Evolutionary conservation across 768 basidiomycete genomes (phyloP).

Genomic region (Auricularia cornea): DNA sequence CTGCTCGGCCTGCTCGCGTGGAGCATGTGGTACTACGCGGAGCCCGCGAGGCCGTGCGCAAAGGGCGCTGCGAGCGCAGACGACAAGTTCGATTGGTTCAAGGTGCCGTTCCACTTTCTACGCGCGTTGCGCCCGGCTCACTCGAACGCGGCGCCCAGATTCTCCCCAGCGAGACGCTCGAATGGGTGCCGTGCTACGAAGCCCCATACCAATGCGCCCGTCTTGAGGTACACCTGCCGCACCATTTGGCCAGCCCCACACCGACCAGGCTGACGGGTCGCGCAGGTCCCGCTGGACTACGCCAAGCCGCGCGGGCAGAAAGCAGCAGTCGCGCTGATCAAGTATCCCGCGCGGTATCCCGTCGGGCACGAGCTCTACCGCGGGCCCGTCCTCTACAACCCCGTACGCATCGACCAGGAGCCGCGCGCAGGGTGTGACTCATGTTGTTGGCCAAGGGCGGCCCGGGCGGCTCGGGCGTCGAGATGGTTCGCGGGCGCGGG

Average conservation of each 20-base stretch:
- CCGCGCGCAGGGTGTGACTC: not conserved
- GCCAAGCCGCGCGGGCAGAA: constrained; percentile 29
- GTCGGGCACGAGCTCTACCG: constrained; percentile 26
- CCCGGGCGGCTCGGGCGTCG: constrained; percentile 38
- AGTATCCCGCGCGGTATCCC: constrained; percentile 28
- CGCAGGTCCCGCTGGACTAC: constrained; percentile 40
- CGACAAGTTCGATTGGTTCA: not conserved
- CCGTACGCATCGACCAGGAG: constrained; percentile 8
- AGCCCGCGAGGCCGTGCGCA: not conserved
- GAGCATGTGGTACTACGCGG: not conserved
- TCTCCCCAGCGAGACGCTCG: constrained; percentile 15
- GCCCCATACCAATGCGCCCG: constrained; percentile 22
- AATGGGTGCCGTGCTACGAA: constrained; percentile 20
- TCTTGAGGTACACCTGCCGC: constrained; percentile 16
- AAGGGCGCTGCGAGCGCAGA: not conserved
- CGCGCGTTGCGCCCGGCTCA: not conserved
- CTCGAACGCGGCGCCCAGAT: constrained; percentile 4
- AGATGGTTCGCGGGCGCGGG: constrained; percentile 10
- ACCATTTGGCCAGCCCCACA: not conserved
- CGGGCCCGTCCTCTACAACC: constrained; percentile 39
- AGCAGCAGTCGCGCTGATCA: constrained; percentile 35
- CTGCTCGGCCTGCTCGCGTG: not conserved
- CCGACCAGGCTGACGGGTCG: not conserved
- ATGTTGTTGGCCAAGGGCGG: constrained; percentile 25
- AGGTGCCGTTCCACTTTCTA: not conserved